phyloP scores from a whole-genome alignment of 2,329 filamentous ascomycete species.

The Phialocephala sp. region DNA sequence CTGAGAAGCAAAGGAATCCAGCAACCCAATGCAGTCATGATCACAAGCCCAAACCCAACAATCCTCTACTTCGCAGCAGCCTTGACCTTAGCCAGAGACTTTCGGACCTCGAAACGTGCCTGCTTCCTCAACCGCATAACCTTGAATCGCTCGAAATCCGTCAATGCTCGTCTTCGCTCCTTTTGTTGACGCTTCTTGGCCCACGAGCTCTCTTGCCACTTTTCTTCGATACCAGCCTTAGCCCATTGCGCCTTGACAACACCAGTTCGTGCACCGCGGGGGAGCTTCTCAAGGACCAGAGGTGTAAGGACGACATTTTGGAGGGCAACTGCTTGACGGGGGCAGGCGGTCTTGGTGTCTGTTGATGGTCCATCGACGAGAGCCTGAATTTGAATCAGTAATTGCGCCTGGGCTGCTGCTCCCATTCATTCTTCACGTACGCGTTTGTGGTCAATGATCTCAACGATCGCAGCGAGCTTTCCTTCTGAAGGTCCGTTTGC shows the following conservation, averaged over 20 bases:
- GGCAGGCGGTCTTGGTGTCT: conserved; percentile 77
- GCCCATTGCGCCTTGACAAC: conserved; percentile 89
- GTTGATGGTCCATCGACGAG: conserved; percentile 93
- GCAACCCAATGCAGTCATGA: conserved; percentile 58
- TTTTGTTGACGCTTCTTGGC: conserved; percentile 90
- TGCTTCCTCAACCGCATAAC: conserved; percentile 99
- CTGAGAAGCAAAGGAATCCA: conserved; percentile 63
- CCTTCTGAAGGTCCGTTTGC: conserved; percentile 79
- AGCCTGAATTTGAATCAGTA: conserved; percentile 64
- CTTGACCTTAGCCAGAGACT: conserved; percentile 93
- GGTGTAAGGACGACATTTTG: conserved; percentile 86
- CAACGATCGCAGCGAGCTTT: conserved; percentile 91
- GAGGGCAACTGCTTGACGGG: conserved; percentile 86
- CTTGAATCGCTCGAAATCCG: conserved; percentile 99
- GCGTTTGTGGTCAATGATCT: conserved; percentile 99
- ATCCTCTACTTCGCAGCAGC: conserved; percentile 68
- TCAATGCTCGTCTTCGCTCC: conserved; percentile 86
- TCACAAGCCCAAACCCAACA: conserved; percentile 49
- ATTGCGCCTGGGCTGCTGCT: conserved; percentile 22
- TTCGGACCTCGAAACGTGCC: conserved; percentile 97
- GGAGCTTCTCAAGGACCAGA: conserved; percentile 84
- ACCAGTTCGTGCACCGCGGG: conserved; percentile 82
- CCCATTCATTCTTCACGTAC: conserved; percentile 67
- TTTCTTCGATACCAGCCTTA: conserved; percentile 86
- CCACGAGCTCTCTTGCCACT: conserved; percentile 91